These are phyloP conservation scores for Quillaja saponaria DNA, from an alignment of 306 rosid genomes.

Conservation along the genomic window DNA sequence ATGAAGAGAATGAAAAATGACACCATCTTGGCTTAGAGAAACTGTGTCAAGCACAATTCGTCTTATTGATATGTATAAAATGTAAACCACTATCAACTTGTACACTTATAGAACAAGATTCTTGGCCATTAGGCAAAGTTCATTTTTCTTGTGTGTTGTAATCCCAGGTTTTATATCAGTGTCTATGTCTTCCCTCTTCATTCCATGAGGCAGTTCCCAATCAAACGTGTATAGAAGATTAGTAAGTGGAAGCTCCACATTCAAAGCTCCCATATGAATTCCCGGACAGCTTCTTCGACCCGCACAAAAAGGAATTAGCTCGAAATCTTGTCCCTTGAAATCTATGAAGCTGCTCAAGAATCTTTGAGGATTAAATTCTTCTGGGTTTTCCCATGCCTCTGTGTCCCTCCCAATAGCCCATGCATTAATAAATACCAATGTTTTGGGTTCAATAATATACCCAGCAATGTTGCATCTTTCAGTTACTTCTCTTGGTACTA, in stretches of 20 bases:
- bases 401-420: slow-evolving; percentile 45
- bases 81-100: not conserved
- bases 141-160: slow-evolving; percentile 35
- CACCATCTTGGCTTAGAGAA: no score
- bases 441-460: slow-evolving; percentile 33
- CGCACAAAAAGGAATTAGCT: slow-evolving; percentile 39
- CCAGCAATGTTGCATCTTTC: slow-evolving; percentile 30
- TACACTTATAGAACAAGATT: not conserved
- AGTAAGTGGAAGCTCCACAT: slow-evolving; percentile 28
- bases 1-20: no score
- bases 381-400: slow-evolving; percentile 29
- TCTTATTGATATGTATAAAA: no score
- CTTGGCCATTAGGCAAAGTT: slow-evolving; percentile 25
- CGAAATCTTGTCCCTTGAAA: slow-evolving; percentile 34
- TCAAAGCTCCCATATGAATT: slow-evolving; percentile 20
- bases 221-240: slow-evolving; percentile 39
- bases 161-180: slow-evolving; percentile 34
- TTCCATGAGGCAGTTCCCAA: slow-evolving; percentile 29
- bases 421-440: slow-evolving; percentile 26
- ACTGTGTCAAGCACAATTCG: no score
- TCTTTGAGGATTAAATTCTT: slow-evolving; percentile 39
- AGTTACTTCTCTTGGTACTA: slow-evolving; percentile 37
- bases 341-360: slow-evolving; percentile 19
- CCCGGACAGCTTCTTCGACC: slow-evolving; percentile 47
- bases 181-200: slow-evolving; percentile 21